A percentile compares a stretch with the other conserved stretches of the same genome.
Evolutionary conservation across 345 rosid genomes (phyloP).

Genomic region (Moringa oleifera): DNA sequence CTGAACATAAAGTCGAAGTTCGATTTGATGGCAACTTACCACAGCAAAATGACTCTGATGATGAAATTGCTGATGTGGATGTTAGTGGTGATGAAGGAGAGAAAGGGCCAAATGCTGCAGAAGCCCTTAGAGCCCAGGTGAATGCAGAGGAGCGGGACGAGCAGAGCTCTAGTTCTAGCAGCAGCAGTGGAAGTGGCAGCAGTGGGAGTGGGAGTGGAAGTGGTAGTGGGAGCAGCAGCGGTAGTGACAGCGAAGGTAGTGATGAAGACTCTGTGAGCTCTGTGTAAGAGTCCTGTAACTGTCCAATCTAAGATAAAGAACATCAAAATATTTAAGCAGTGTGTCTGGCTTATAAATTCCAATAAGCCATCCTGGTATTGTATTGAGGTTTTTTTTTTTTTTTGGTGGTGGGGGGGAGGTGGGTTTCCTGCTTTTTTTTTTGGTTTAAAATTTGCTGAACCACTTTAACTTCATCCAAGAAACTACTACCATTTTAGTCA

Average conservation of each 20-base stretch:
- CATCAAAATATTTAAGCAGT: too few relatives aligned
- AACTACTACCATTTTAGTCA: too few relatives aligned
- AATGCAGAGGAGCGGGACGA: slow-evolving; percentile 39
- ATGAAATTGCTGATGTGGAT: slow-evolving; percentile 92
- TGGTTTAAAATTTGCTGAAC: too few relatives aligned
- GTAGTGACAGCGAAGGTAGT: slow-evolving; percentile 56
- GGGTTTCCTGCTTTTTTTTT: too few relatives aligned
- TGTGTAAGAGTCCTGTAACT: slow-evolving; percentile 21
- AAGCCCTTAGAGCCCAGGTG: slow-evolving; percentile 85
- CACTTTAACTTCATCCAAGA: too few relatives aligned
- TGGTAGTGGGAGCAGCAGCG: slow-evolving; percentile 46
- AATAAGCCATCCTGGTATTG: neutral
- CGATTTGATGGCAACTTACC: slow-evolving; percentile 21
- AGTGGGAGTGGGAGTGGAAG: slow-evolving; percentile 59
- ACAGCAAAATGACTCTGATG: slow-evolving; percentile 41
- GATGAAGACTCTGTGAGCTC: slow-evolving; percentile 69
- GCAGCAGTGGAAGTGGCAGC: slow-evolving; percentile 73
- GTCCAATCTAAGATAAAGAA: neutral
- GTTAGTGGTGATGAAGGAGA: slow-evolving; percentile 62
- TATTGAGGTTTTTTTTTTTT: neutral
- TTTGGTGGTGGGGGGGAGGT: too few relatives aligned
- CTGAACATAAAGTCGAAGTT: slow-evolving; percentile 24
- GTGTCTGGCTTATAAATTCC: neutral
- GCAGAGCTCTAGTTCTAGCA: slow-evolving; percentile 49
- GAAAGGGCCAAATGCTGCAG: slow-evolving; percentile 81